Percentiles rank a stretch among this genome's conserved stretches.
These are phyloP conservation scores for Thymus quinquecostatus DNA, from an alignment of 257 asterid species.

Conservation along the genomic window DNA sequence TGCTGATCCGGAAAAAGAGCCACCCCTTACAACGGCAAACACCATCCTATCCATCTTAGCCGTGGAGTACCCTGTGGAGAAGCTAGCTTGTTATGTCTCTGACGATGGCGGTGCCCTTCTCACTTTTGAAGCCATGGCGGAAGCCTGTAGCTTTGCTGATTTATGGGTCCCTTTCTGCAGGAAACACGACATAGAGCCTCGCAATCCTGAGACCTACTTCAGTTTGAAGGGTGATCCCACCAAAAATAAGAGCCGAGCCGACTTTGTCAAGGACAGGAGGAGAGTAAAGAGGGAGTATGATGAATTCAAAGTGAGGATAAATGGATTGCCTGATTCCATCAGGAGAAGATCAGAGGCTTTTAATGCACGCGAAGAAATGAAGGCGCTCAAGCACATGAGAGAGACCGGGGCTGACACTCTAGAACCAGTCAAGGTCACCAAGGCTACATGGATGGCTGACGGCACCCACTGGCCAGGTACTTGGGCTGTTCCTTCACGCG, in stretches of 20 bases:
- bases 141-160: slow-evolving; percentile 69
- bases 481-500: slow-evolving; percentile 47
- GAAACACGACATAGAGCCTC: slow-evolving; percentile 63
- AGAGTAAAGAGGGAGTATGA: slow-evolving; percentile 63
- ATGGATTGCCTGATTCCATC: slow-evolving; percentile 57
- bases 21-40: slow-evolving; percentile 61
- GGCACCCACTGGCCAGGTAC: slow-evolving; percentile 82
- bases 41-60: slow-evolving; percentile 63
- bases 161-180: slow-evolving; percentile 69
- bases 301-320: slow-evolving; percentile 62
- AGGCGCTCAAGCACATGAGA: slow-evolving; percentile 49
- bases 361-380: slow-evolving; percentile 66
- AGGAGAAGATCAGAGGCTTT: slow-evolving; percentile 63
- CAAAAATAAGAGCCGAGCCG: slow-evolving; percentile 50
- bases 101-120: slow-evolving; percentile 73
- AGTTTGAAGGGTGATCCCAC: slow-evolving; percentile 53
- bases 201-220: slow-evolving; percentile 63
- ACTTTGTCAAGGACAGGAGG: slow-evolving; percentile 63
- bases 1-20: slow-evolving; percentile 73
- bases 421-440: slow-evolving; percentile 52
- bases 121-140: slow-evolving; percentile 74
- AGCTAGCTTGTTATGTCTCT: slow-evolving; percentile 57
- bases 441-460: slow-evolving; percentile 79
- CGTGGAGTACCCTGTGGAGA: slow-evolving; percentile 63
- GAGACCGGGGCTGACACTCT: slow-evolving; percentile 49